phyloP scores from a whole-genome alignment of 1,284 basidiomycete genomes.

The Leucoagaricus sp. region DNA sequence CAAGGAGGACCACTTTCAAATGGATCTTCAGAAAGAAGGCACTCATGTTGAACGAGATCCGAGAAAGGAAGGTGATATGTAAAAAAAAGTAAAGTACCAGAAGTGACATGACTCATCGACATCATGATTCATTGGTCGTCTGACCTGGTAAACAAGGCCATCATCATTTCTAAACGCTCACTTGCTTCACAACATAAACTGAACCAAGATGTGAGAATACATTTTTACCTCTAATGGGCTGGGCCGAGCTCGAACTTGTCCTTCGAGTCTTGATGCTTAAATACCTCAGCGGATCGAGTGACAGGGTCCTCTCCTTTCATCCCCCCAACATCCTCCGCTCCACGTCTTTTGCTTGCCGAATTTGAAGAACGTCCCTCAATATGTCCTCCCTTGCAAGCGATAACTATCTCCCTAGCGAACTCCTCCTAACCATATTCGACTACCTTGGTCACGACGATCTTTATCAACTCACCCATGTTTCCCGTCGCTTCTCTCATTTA shows the following conservation, averaged over 20 bases:
- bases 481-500: constrained; percentile 19
- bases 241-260: neutral
- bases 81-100: no score
- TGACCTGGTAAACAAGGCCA: neutral
- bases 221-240: neutral
- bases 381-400: constrained; percentile 4
- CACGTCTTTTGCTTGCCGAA: neutral
- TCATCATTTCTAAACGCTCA: neutral
- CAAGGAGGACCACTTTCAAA: no score
- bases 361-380: neutral
- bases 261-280: neutral
- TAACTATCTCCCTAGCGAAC: constrained; percentile 21
- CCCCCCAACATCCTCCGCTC: neutral
- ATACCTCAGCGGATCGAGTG: neutral
- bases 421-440: constrained; percentile 20
- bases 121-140: neutral
- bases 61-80: no score
- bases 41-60: no score
- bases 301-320: neutral
- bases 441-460: constrained; percentile 19
- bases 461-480: constrained; percentile 19
- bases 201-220: neutral
- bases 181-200: neutral
- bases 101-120: neutral
- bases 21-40: no score